A percentile compares a stretch with the other conserved stretches of the same genome.
Evolutionary conservation across 495 filamentous ascomycete genomes (phyloP).

Genomic region (Evansstolkia leycettana): DNA sequence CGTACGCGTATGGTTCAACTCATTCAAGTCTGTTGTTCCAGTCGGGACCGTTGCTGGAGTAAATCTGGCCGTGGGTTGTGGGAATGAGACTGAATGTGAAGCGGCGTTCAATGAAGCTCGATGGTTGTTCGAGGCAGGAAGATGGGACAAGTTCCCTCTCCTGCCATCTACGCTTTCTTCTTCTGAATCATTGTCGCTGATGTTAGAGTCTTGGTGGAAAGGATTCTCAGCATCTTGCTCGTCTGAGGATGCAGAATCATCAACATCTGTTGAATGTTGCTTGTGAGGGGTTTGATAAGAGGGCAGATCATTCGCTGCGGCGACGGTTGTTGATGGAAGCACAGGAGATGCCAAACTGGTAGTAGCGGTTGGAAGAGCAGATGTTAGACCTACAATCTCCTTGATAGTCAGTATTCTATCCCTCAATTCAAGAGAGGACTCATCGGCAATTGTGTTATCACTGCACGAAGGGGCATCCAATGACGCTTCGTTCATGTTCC

Average conservation of each 20-base stretch:
- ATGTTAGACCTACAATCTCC: conserved; percentile 8
- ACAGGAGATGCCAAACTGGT: not conserved
- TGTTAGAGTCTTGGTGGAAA: conserved; percentile 16
- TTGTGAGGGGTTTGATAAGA: conserved; percentile 2
- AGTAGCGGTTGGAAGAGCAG: conserved; percentile 2
- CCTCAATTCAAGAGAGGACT: conserved; percentile 4
- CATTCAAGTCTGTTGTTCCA: too few species aligned
- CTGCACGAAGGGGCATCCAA: too few species aligned
- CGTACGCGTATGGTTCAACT: too few species aligned
- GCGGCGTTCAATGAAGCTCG: conserved; percentile 3
- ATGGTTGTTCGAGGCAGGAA: conserved; percentile 1
- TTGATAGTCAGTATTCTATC: not conserved
- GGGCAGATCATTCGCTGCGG: conserved; percentile 1
- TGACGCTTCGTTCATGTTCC: not conserved
- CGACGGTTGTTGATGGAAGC: not conserved
- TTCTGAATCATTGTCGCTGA: conserved; percentile 11
- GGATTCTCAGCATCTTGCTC: conserved; percentile 16
- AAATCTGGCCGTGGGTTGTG: too few species aligned
- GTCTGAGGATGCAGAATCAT: conserved; percentile 18
- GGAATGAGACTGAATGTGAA: conserved; percentile 13
- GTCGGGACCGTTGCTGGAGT: too few species aligned
- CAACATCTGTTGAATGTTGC: conserved; percentile 7
- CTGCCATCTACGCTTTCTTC: conserved; percentile 1
- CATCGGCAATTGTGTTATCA: too few species aligned
- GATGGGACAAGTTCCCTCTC: conserved; percentile 1